Base-by-base conservation (phyloP, 768 basidiomycete genomes). In the Daedaleopsis sinensis region DNA sequence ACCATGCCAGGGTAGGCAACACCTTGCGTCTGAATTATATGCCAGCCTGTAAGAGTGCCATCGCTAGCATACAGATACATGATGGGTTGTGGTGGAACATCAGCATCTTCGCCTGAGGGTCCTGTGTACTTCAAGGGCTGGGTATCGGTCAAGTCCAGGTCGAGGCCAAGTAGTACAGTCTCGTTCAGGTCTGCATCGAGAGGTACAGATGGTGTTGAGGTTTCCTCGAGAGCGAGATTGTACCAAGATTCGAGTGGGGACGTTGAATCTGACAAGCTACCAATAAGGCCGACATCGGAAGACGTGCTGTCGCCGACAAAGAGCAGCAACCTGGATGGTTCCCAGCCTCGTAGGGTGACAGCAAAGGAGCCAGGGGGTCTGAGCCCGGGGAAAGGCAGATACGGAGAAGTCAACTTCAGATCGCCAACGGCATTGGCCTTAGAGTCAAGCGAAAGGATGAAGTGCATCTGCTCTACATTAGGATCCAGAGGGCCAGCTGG, bases 21-120 rank as follows among this genome's bases (percentile, higher is more conserved):
- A 1, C 78, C 80, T 44, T 80, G 81, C 9, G 78, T 75, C 68
- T 88, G 84, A 39, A 90, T 82, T 21, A 89, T 68, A 70, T 86
- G 78, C 90, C 91, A 94, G 4, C 79, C 91, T 51, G 86, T 82
- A 23, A 94, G 57, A 0, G 90, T 90, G 19, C 91, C 91, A 68
- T 94, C 91, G 56, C 86, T 91, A 12, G 90, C 80, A 72, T 90
- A 93, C 3, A 84, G 87, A 70, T 86, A 92, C 73, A 92, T 74
- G 57, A 91, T 78, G 0, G 91, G 91, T 13, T 79, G 79, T 11
- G 82, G 75, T 12, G 83, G 81, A 2, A 80, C 62, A 13, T 78
- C 77, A 7, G 75, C 67, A 15, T 70, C 71, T 63, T 82, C 81
- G 5, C 80, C 80, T 0, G 79, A 78, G 16, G 77, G 68, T 12